A percentile compares a stretch with the other conserved stretches of the same genome.
phyloP scores from a whole-genome alignment of 345 rosid genomes.

The Nephelium lappaceum region DNA sequence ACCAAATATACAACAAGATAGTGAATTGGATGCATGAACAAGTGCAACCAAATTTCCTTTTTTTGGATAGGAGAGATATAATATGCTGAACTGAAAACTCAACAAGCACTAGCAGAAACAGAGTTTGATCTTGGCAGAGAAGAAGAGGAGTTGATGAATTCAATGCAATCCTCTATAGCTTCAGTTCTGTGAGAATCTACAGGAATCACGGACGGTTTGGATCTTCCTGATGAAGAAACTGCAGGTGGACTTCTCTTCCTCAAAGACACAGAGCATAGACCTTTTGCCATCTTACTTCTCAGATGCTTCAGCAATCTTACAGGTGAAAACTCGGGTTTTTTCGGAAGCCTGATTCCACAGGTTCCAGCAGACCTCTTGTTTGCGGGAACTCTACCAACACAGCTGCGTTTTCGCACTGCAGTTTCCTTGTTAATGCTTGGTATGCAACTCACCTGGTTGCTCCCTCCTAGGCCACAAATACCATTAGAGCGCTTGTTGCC shows the following conservation, averaged over 20 bases:
- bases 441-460: slow-evolving; percentile 22
- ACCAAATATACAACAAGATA: background rate
- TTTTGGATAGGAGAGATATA: background rate
- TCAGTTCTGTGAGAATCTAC: slow-evolving; percentile 61
- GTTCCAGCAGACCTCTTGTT: slow-evolving; percentile 31
- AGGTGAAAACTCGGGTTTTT: slow-evolving; percentile 45
- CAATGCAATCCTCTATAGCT: slow-evolving; percentile 81
- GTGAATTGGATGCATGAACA: background rate
- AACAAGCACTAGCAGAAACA: slow-evolving; percentile 27
- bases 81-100: background rate
- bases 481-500: slow-evolving; percentile 32
- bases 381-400: slow-evolving; percentile 16
- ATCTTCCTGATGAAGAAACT: slow-evolving; percentile 46
- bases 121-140: slow-evolving; percentile 56
- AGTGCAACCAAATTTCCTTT: slow-evolving; percentile 2
- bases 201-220: slow-evolving; percentile 40
- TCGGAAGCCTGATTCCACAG: slow-evolving; percentile 57
- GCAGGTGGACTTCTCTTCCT: slow-evolving; percentile 40
- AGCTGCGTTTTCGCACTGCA: slow-evolving; percentile 10
- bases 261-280: slow-evolving; percentile 40
- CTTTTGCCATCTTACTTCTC: slow-evolving; percentile 44
- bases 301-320: slow-evolving; percentile 49
- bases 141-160: slow-evolving; percentile 72
- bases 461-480: slow-evolving; percentile 44
- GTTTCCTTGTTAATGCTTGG: slow-evolving; percentile 23